Evolutionary conservation across 495 filamentous ascomycete species (phyloP), one percentile per base, ranked within the genome.

Genomic region (Aspergillus panamensis): DNA sequence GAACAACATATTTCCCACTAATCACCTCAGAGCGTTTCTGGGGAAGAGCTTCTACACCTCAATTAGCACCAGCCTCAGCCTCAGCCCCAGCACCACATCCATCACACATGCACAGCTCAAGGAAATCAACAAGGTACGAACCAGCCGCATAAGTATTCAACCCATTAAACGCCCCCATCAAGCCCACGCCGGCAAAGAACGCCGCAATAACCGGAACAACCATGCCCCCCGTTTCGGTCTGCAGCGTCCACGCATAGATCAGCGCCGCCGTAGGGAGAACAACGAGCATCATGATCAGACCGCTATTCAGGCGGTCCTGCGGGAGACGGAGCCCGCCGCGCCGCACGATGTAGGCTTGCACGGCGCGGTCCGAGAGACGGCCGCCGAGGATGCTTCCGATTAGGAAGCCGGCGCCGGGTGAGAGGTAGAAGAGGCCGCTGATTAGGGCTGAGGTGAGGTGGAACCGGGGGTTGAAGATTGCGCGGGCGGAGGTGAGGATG

Each of bases 61-160:
- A 29, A 35, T 48, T 25, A 31, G 7, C 21, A 49, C 50, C 33
- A 60, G 51, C 52, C 30, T 35, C 17, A 51, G 35, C 4, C 8
- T 13, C 32, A 16, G n/a, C n/a, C 8, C n/a, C 19, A 49, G 32
- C 20, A 50, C 16, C 14, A n/a, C 9, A 29, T 6, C 5, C 21
- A 45, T 10, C n/a, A 6, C 14, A 19, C 3, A 20, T 7, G 42
- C 19, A 43, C 9, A 48, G 17, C 47, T 43, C 25, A 30, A 48
- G 33, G 8, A 14, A n/a, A n/a, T n/a, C n/a, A 39, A 20, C 20
- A 10, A 20, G 0, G 40, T 44, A 37, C 57, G 83, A 77, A 75
- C 89, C 87, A 39, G 89, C 77, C 56, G 84, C 85, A 72, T 92
- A 90, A 1, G 87, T 90, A 66, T 91, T 92, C 48, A 91, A 67